Evolutionary conservation across 805 yeast genomes (phyloP), one percentile per base, ranked within the genome.

Genomic region (Jamesozyma gamospora): DNA sequence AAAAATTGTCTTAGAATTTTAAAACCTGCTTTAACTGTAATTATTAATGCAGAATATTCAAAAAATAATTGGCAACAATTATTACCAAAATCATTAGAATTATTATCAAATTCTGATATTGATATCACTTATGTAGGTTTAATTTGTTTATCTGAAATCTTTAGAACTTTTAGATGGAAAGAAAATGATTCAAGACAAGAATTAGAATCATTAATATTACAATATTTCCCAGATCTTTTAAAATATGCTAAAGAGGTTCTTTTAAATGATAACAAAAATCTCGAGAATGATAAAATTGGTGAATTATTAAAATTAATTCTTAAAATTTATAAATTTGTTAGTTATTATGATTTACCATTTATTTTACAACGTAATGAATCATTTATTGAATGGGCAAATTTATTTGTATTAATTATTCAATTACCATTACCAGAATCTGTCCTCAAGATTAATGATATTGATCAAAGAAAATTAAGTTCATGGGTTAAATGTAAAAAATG

Each of bases 401-500:
- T 92, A 46, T 90, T 86, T 49, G 79, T 84, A 32, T 67, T 70
- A 9, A 72, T 83, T 4, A 75, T 85, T 37, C 66, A 65, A 8
- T 63, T 78, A 16, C 92, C 94, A 1, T 38, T 60, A 13, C 41
- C 56, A 13, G 39, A 44, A 29, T 42, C 45, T 18, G 31, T 56
- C 8, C 35, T 55, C 16, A 69, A 70, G 32, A 74, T 76, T 2
- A 43, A 69, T 44, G 65, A 68, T 15, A 50, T 72, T n/a, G 77
- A 75, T 35, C 68, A 67, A 7, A 71, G 73, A 17, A 79, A 75
- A 31, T 66, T 75, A 36, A 66, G 72, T 49, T 79, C 76, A 36
- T 82, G 81, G 81, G 79, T 67, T 55, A 90, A 77, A 62, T 74
- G 77, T 49, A 88, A 73, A 64, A 92, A 90, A 59, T 90, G 97